These are phyloP conservation scores for Sugiyamaella japonica DNA, from an alignment of 1,139 yeast species.

Conservation along the genomic window DNA sequence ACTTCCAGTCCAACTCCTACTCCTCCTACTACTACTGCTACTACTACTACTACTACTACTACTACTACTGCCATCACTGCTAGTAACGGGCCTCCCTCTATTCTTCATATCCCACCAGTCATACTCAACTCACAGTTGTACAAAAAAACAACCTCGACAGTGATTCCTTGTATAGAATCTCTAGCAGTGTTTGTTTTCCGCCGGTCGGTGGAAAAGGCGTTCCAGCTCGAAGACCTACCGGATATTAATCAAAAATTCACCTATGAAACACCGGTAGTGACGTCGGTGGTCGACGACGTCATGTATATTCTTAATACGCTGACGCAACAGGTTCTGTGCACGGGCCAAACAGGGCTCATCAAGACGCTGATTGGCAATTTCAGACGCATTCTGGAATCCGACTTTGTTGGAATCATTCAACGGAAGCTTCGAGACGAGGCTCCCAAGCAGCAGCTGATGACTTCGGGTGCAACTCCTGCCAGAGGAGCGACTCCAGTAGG, in stretches of 20 bases:
- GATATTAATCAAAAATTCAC: conserved; percentile 37
- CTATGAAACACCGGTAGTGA: conserved; percentile 62
- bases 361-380: conserved; percentile 52
- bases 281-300: conserved; percentile 86
- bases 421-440: conserved; percentile 56
- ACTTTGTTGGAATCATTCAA: conserved; percentile 49
- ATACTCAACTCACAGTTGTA: conserved; percentile 61
- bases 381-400: conserved; percentile 49
- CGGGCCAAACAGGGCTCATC: conserved; percentile 54
- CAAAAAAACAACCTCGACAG: conserved; percentile 54
- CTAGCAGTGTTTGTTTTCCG: conserved; percentile 68
- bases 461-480: conserved; percentile 22
- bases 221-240: conserved; percentile 77
- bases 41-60: background rate
- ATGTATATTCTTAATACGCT: conserved; percentile 71
- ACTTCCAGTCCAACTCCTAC: conserved; percentile 1
- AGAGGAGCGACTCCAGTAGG: conserved; percentile 25
- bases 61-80: conserved; percentile 4
- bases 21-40: conserved; percentile 2
- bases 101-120: conserved; percentile 41
- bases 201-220: conserved; percentile 79
- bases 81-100: conserved; percentile 10
- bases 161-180: conserved; percentile 62
- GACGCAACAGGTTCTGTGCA: conserved; percentile 56
- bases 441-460: conserved; percentile 30